Conservation (phyloP, 2,329 filamentous ascomycete species). For the Cordyceps farinosa region DNA sequence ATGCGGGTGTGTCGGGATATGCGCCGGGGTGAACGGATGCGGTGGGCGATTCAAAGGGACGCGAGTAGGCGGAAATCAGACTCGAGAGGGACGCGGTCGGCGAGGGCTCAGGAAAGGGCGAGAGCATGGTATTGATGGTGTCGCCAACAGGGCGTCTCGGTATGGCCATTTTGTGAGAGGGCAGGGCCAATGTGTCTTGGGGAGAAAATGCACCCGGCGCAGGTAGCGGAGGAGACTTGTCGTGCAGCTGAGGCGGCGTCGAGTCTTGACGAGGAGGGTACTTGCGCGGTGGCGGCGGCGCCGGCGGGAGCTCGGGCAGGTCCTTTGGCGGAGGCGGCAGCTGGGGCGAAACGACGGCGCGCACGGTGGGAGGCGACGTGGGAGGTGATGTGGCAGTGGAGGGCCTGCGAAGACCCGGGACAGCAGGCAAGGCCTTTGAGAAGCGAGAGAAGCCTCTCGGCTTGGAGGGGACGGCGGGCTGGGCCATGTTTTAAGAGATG, state of each 20-base stretch:
- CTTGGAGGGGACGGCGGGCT: slow-evolving; percentile 26
- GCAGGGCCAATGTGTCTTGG: slow-evolving; percentile 18
- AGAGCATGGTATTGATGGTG: slow-evolving; percentile 21
- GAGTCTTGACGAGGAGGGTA: slow-evolving; percentile 20
- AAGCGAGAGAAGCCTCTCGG: slow-evolving; percentile 50
- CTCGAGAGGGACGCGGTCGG: slow-evolving; percentile 51
- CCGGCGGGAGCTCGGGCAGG: slow-evolving; percentile 24
- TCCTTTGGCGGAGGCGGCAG: slow-evolving; percentile 24
- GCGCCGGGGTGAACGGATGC: slow-evolving; percentile 39
- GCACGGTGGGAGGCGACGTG: slow-evolving; percentile 22
- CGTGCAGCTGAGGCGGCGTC: slow-evolving; percentile 20
- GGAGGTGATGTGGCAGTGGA: not conserved
- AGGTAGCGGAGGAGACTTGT: slow-evolving; percentile 20
- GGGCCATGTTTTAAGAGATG: slow-evolving; percentile 16
- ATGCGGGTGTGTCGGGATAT: slow-evolving; percentile 33
- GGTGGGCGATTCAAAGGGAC: slow-evolving; percentile 42
- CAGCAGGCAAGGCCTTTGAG: slow-evolving; percentile 55
- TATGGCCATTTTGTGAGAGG: slow-evolving; percentile 18
- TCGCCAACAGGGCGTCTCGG: slow-evolving; percentile 25
- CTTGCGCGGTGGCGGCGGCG: slow-evolving; percentile 26
- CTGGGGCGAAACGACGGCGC: slow-evolving; percentile 12
- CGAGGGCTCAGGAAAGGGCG: slow-evolving; percentile 30
- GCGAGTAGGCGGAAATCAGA: slow-evolving; percentile 53
- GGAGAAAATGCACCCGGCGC: slow-evolving; percentile 16
- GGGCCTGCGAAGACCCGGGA: slow-evolving; percentile 31